Conservation (phyloP, 805 yeast species). For the Lipomyces sp. region DNA sequence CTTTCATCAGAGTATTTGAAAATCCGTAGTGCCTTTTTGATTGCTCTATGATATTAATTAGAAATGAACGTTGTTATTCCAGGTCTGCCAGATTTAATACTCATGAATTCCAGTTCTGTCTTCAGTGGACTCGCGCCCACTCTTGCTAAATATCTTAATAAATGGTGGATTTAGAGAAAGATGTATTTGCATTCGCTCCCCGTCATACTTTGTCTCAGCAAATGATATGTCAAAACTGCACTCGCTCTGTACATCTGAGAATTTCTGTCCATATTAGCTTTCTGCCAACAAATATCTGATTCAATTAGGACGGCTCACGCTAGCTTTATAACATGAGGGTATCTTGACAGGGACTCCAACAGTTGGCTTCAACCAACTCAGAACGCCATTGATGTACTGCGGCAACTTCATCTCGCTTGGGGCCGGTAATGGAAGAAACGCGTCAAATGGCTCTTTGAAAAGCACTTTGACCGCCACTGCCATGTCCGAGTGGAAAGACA, state of each 20-base stretch:
- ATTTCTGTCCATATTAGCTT: not conserved
- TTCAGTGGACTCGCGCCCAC: conserved; percentile 30
- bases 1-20: not conserved
- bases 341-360: conserved; percentile 22
- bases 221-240: conserved; percentile 5
- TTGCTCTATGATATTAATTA: not conserved
- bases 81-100: not conserved
- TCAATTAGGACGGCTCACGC: conserved; percentile 3
- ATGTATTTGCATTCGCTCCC: conserved; percentile 34
- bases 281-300: not conserved
- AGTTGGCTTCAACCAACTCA: conserved; percentile 18
- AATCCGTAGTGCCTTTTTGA: conserved; percentile 7
- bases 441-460: conserved; percentile 15
- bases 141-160: conserved; percentile 25
- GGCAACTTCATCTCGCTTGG: not conserved
- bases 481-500: conserved; percentile 13
- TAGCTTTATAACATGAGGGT: conserved; percentile 24
- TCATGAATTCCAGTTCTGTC: conserved; percentile 22
- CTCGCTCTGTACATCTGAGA: conserved; percentile 5
- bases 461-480: conserved; percentile 2
- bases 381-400: conserved; percentile 8
- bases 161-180: not conserved
- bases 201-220: conserved; percentile 31
- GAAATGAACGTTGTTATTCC: not conserved
- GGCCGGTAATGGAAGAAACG: conserved; percentile 2